Evolutionary conservation across 192 early-diverging fungal species (phyloP), one percentile per base, ranked within the genome.

Genomic region (Entomortierella lignicola): DNA sequence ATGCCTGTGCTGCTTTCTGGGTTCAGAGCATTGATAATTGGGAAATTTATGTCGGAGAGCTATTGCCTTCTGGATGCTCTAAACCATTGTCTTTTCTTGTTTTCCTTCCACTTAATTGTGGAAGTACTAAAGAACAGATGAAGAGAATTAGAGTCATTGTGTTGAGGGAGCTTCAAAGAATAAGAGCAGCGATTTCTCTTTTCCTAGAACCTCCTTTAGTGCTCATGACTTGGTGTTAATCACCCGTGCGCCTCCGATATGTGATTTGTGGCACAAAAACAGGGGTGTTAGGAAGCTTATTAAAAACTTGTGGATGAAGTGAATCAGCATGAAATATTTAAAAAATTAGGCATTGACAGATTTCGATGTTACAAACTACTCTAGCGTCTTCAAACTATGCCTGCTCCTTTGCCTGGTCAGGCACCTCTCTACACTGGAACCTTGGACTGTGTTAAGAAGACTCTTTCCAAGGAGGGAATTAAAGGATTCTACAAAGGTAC

Each of bases 401-500:
- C 95, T 17, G 73, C 84, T 2, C 82, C 91, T 44, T 68, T 81
- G 44, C 85, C 88, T 7, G 86, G 87, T 7, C 83, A 89, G 73
- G 85, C 80, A 30, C 88, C 87, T 15, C 8, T 83, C n/a, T 99
- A 97, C 86, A 88, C 74, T 26, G 91, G 93, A 55, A 93, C 94
- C 67, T 80, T 94, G 57, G 97, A 99, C 81, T 96, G 95, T 66
- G 91, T 96, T 17, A 90, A 88, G 55, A 88, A 97, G 85, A 97
- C 93, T 25, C 57, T 91, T 55, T 82, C 87, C 55, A 89, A 90
- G 57, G 96, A 99, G 81, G 97, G 97, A 1, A 71, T 90, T 50
- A 64, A 63, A 25, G 96, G 92, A 4, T 94, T 98, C 72, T 98
- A 98, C 85, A 95, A 95, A 87, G 97, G 97, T 27, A 97, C 97